Evolutionary conservation across 2,329 filamentous ascomycete genomes (phyloP).

Genomic region (Verruconis gallopava): DNA sequence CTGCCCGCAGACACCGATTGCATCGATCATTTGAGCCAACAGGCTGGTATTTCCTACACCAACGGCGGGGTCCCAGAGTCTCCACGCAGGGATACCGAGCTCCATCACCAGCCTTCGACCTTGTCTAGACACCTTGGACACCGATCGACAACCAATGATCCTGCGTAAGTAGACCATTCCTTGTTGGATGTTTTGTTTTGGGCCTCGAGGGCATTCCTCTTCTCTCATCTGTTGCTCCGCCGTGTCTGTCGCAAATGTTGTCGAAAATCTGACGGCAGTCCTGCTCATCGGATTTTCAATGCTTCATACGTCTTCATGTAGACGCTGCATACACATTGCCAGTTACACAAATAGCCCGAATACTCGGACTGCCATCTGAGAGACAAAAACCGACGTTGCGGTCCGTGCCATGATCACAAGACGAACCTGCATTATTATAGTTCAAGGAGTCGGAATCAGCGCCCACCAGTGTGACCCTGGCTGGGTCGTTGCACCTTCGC

Average conservation of each 20-base stretch:
- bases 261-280: not conserved
- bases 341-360: not conserved
- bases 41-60: conserved; percentile 34
- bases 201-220: not conserved
- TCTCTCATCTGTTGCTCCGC: not conserved
- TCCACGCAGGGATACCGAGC: conserved; percentile 36
- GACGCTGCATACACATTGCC: not conserved
- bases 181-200: not conserved
- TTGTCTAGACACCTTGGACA: not conserved
- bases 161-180: conserved; percentile 8
- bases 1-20: conserved; percentile 33
- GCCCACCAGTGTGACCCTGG: conserved; percentile 16
- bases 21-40: conserved; percentile 30
- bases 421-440: conserved; percentile 24
- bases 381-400: conserved; percentile 1
- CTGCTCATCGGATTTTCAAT: not conserved
- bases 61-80: conserved; percentile 32
- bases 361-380: not conserved
- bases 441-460: conserved; percentile 11
- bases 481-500: conserved; percentile 9
- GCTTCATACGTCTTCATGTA: conserved; percentile 1
- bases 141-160: conserved; percentile 7
- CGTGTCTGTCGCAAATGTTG: not conserved
- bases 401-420: conserved; percentile 34
- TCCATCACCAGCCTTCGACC: conserved; percentile 27